Evolutionary conservation across 2,329 filamentous ascomycete genomes (phyloP).

Genomic region (Talaromyces sp.): DNA sequence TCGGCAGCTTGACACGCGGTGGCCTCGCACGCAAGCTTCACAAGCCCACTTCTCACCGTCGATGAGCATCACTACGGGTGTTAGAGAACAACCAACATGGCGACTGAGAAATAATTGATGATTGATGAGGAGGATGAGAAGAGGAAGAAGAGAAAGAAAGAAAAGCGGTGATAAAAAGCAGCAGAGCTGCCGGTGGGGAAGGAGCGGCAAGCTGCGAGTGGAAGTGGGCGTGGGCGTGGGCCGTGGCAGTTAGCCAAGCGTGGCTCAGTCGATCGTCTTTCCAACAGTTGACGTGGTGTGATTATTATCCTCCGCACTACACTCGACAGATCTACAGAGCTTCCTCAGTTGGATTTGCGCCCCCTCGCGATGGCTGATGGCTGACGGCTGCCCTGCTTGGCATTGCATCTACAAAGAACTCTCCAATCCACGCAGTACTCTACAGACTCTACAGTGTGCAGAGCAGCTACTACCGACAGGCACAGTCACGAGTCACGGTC

Average conservation of each 20-base stretch:
- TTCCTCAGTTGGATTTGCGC: too few relatives aligned
- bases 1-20: conserved; percentile 97
- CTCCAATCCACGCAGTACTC: too few relatives aligned
- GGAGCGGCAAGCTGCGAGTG: neutral
- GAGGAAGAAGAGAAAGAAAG: conserved; percentile 29
- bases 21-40: conserved; percentile 95
- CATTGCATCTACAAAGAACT: too few relatives aligned
- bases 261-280: neutral
- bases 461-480: too few relatives aligned
- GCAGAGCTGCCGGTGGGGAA: neutral
- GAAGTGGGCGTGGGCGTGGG: neutral
- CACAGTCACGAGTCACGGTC: too few relatives aligned
- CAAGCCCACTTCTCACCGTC: conserved; percentile 98
- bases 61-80: conserved; percentile 60
- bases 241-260: neutral
- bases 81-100: conserved; percentile 11
- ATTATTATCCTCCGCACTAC: neutral
- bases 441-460: too few relatives aligned
- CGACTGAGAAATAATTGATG: neutral
- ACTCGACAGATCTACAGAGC: too few relatives aligned
- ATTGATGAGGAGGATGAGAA: neutral
- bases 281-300: neutral
- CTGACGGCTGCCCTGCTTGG: too few relatives aligned
- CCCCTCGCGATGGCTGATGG: too few relatives aligned
- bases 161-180: conserved; percentile 50